phyloP scores from a whole-genome alignment of 257 asterid genomes.

The Misopates orontium region DNA sequence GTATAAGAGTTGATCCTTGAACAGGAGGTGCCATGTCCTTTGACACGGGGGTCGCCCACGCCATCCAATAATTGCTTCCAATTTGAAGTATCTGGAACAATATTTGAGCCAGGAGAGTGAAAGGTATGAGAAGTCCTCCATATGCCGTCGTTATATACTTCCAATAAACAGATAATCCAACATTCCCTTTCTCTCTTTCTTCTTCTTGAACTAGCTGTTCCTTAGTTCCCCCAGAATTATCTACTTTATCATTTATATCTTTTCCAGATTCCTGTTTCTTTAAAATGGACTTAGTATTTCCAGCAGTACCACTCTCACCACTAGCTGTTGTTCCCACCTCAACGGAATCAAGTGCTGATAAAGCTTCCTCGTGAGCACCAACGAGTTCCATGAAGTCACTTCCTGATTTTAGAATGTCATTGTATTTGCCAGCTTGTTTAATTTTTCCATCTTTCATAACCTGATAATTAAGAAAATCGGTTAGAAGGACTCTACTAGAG shows the following conservation, averaged over 20 bases:
- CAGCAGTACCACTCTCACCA: conserved; percentile 32
- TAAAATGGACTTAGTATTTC: conserved; percentile 27
- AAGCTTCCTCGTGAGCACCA: conserved; percentile 84
- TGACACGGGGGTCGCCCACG: conserved; percentile 95
- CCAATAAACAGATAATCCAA: conserved; percentile 78
- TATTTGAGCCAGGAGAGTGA: conserved; percentile 63
- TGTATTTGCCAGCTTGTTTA: conserved; percentile 76
- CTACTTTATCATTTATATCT: conserved; percentile 35
- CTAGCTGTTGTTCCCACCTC: conserved; percentile 26
- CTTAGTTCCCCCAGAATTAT: conserved; percentile 34
- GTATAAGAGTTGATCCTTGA: conserved; percentile 59
- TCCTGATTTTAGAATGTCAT: conserved; percentile 65
- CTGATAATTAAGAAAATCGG: conserved; percentile 35
- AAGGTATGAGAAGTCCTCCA: conserved; percentile 84
- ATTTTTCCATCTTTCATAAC: conserved; percentile 84
- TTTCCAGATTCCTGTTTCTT: conserved; percentile 40
- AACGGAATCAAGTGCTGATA: conserved; percentile 56
- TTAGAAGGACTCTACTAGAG: background rate
- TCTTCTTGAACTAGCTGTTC: conserved; percentile 89
- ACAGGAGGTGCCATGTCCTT: conserved; percentile 58
- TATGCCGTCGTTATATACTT: conserved; percentile 76
- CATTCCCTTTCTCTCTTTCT: conserved; percentile 88
- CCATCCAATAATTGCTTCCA: conserved; percentile 98
- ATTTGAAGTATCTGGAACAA: conserved; percentile 73
- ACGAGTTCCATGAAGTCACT: conserved; percentile 88